phyloP scores from a whole-genome alignment of 306 rosid genomes.

The Vigna mungo region DNA sequence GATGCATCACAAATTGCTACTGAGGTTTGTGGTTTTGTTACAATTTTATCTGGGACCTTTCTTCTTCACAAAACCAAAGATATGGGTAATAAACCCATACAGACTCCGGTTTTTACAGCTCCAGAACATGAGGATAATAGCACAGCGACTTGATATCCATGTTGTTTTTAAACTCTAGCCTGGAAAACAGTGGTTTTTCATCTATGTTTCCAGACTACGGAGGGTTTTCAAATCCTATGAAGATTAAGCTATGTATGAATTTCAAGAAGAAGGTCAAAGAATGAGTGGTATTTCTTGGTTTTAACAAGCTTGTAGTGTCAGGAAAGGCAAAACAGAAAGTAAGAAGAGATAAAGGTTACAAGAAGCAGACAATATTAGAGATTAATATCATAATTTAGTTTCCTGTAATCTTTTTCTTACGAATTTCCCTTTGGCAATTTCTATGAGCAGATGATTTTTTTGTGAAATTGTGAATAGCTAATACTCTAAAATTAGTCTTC shows the following conservation, averaged over 20 bases:
- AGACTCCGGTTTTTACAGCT: constrained; percentile 45
- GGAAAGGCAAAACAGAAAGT: constrained; percentile 5
- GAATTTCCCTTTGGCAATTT: background rate
- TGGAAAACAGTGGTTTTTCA: background rate
- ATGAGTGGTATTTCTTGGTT: background rate
- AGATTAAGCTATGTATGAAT: background rate
- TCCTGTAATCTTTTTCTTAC: background rate
- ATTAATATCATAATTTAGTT: background rate
- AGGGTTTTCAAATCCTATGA: constrained; percentile 13
- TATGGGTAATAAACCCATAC: constrained; percentile 64
- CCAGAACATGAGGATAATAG: constrained; percentile 22
- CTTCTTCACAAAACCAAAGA: constrained; percentile 95
- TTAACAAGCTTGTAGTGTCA: constrained; percentile 11
- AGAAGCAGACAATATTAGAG: constrained; percentile 21
- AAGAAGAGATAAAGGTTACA: background rate
- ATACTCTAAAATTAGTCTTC: background rate
- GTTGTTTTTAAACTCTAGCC: background rate
- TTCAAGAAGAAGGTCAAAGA: constrained; percentile 19
- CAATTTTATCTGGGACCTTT: constrained; percentile 89
- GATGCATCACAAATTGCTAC: constrained; percentile 76
- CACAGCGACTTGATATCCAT: constrained; percentile 10
- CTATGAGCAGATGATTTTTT: background rate
- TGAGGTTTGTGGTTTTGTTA: constrained; percentile 87
- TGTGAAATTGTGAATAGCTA: constrained; percentile 24
- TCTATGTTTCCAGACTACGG: background rate